Base-by-base conservation (phyloP, 164 flowering plant species). In the Stephania japonica region DNA sequence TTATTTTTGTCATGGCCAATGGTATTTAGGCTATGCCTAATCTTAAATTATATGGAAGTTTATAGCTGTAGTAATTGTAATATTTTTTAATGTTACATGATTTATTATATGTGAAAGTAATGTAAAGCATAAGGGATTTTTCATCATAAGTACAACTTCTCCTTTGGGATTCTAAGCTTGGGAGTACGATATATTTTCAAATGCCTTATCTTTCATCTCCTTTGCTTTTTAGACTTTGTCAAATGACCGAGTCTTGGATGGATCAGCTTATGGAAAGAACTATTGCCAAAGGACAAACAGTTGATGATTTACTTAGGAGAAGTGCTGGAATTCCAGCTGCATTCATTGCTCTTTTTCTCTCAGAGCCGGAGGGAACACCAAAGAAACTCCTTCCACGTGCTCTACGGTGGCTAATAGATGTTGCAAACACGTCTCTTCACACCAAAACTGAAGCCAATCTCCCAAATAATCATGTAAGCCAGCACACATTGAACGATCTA, bases 291-390 rank as follows among this genome's bases (percentile, higher is more conserved):
- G 95, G 89, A 66, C 99, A 96, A 78, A 83, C 86, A 26, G 99
- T 96, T 75, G 97, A 96, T 84, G 97, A 96, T 83, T 80, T 96
- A 70, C 82, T 96, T 72, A 84, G 97, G 71, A 89, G 99, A 83
- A 93, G 99, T 87, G 99, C 99, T 25, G 99, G 99, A 61, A 93
- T 96, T 78, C 98, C 99, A 66, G 98, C 99, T 67, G 97, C 97
- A 73, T 96, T 91, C 70, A 85, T 81, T 74, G 99, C 97, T 76
- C 80, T 96, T 70, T 96, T 96, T 82, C 94, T 96, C 47, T 87
- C 99, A 64, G 99, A 96, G 73, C 99, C 98, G 61, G 97, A 91
- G 79, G 99, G 99, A 67, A 78, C 95, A 27, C 99, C 98, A 76
- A 96, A 96, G 83, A 91, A 87, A 77, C 97, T 93, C 72, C 91